Evolutionary conservation across 2,329 filamentous ascomycete genomes (phyloP), one percentile per base, ranked within the genome.

Genomic region (Calonectria fujianensis): DNA sequence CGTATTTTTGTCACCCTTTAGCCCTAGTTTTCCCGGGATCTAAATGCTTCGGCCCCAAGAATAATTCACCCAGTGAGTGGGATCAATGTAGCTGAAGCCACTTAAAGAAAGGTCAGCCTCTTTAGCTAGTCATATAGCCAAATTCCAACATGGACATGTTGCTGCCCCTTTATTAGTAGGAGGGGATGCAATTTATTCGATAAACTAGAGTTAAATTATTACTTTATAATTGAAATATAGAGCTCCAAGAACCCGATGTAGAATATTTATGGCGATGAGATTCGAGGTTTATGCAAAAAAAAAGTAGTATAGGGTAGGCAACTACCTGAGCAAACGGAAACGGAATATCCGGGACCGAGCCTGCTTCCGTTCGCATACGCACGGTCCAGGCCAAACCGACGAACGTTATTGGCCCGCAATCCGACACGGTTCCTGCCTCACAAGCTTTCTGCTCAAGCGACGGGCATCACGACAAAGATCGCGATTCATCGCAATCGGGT

Each of bases 321-420:
- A 6, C 16, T 2, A 35, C 13, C 11, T 5, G 20, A 4, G 61
- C 9, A 50, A 64, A 66, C 76, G 79, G 79, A 70, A 76, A 67
- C 79, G 79, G 79, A 80, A 80, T 80, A 75, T 75, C 67, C 65
- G 64, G 31, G 32, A 64, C 79, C 78, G 75, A 68, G 67, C 20
- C 2, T 13, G 35, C 70, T 67, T 31, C 24, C 10, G 51, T 52
- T 52, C 31, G 41, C n/a, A 31, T 45, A 61, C 41, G 67, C 66
- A 64, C 67, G 57, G 41, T 11, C 31, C 64, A 69, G 29, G 18
- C 31, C 45, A 45, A 48, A 48, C 67, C 59, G 59, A 67, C 29
- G 64, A 32, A 70, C 74, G 72, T 80, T 59, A 80, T 80, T 80
- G 79, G 79, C 57, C 52, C 69, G 70, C 76, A 73, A 73, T 73